Percentiles rank a stretch among this genome's conserved stretches.
These are phyloP conservation scores for Rosa multiflora DNA, from an alignment of 306 rosid species.

Conservation along the genomic window DNA sequence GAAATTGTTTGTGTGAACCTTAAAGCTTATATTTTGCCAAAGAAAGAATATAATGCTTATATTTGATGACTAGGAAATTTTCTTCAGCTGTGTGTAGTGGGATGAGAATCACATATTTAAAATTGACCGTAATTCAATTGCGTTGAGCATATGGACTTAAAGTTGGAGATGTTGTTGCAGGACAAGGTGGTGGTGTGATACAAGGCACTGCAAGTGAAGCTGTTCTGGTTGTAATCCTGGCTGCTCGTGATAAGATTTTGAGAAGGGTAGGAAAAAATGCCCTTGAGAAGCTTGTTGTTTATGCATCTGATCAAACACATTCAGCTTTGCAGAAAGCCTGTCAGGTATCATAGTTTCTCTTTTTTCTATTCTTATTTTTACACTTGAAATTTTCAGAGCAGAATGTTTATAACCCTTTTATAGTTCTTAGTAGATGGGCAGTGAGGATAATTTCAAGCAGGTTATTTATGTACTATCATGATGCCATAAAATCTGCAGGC, in stretches of 20 bases:
- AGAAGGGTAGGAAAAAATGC: slow-evolving; percentile 51
- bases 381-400: background rate
- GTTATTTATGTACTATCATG: background rate
- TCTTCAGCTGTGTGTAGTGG: background rate
- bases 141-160: slow-evolving; percentile 19
- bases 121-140: background rate
- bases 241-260: slow-evolving; percentile 81
- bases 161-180: slow-evolving; percentile 45
- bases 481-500: background rate
- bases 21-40: too few species aligned
- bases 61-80: background rate
- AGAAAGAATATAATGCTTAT: background rate
- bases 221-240: slow-evolving; percentile 78
- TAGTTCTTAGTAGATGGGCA: background rate
- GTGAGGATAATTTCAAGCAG: background rate
- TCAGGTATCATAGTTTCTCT: slow-evolving; percentile 55
- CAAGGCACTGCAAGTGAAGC: slow-evolving; percentile 99
- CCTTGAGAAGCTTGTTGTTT: slow-evolving; percentile 74
- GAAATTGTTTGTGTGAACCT: background rate
- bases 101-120: background rate
- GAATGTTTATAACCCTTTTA: background rate
- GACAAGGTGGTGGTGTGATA: slow-evolving; percentile 91
- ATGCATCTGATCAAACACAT: slow-evolving; percentile 93
- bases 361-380: background rate
- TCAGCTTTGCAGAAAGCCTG: slow-evolving; percentile 78